Base-by-base conservation (phyloP, 2,329 filamentous ascomycete genomes). In the Torrubiellomyces zombiae region DNA sequence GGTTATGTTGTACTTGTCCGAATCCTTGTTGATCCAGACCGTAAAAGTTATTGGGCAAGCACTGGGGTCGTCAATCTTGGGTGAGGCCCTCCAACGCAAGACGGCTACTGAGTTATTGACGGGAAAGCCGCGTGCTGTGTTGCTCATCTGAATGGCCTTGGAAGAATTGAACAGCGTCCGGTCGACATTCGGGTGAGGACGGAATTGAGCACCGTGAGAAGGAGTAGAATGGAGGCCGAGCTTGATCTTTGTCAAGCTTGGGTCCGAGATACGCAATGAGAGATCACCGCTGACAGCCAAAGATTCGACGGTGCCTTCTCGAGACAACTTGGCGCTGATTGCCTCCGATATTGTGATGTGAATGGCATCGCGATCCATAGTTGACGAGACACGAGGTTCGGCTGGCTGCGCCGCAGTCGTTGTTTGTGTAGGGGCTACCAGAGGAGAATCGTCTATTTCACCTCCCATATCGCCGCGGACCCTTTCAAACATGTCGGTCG, bases 131-230 rank as follows among this genome's bases (percentile, higher is more conserved):
- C 85, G 85, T 20, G 71, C 66, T 3, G 69, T 64, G 46, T 95
- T 92, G 53, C 78, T 83, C 52, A 95, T 75, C 53, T 95, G 89
- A 35, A 98, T 86, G 14, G 67, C 57, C 47, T 81, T 89, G 39
- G 73, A 70, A 45, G 64, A 76, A 46, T 75, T 83, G 63, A 95
- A 98, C 9, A 80, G 60, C 27, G 69, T 67, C 47, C 81, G 85
- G 57, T 98, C 86, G 28, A 98, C 86, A 48, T 95, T 95, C 26
- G 89, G 89, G 49, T 98, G 89, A 19, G 86, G 89, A 40, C 83
- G 78, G 60, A 94, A 89, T 49, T 94, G 83, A 11, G 77, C 85
- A 31, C 81, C 81, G 37, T 83, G 76, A 21, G 73, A 82, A 21
- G 83, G 62, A 32, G 75, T 72, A 16, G 83, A 73, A 18, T 67